Percentiles rank a stretch among this genome's conserved stretches.
These are phyloP conservation scores for Madurella fahalii DNA, from an alignment of 2,329 filamentous ascomycete genomes.

Conservation along the genomic window DNA sequence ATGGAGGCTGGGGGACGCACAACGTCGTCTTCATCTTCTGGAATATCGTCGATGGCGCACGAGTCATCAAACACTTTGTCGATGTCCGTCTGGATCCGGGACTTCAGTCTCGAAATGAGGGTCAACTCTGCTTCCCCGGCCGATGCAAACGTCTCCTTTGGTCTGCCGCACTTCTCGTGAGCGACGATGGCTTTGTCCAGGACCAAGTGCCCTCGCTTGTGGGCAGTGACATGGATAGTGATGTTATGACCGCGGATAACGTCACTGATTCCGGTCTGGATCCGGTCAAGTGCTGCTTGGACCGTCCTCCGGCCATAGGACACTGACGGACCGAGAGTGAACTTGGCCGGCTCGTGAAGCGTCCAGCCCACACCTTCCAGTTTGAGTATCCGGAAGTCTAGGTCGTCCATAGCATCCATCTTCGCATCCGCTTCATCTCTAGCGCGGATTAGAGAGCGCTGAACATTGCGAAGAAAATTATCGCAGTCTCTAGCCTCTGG, in stretches of 20 bases:
- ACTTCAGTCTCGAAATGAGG: constrained; percentile 39
- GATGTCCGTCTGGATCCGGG: constrained; percentile 46
- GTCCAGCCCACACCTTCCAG: constrained; percentile 45
- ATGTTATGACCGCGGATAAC: constrained; percentile 45
- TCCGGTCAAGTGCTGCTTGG: constrained; percentile 46
- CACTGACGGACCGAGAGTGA: constrained; percentile 40
- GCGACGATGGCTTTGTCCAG: constrained; percentile 47
- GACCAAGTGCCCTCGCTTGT: constrained; percentile 52
- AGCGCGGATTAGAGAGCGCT: constrained; percentile 34
- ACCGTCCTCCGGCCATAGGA: constrained; percentile 43
- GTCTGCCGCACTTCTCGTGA: constrained; percentile 31
- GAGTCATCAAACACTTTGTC: constrained; percentile 50
- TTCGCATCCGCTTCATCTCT: constrained; percentile 41
- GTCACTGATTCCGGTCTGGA: constrained; percentile 48
- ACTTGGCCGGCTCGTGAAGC: constrained; percentile 42
- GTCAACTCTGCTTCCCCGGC: constrained; percentile 36
- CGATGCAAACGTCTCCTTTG: constrained; percentile 31
- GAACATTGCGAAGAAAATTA: constrained; percentile 40
- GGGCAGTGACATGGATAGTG: constrained; percentile 44
- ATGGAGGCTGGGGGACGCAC: constrained; percentile 8
- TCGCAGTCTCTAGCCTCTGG: constrained; percentile 41
- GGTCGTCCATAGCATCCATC: constrained; percentile 42
- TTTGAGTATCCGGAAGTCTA: constrained; percentile 46
- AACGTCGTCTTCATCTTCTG: constrained; percentile 23
- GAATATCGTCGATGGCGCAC: constrained; percentile 39